Conservation (phyloP, 768 basidiomycete genomes). For the Leucosporidium creatinivorum region DNA sequence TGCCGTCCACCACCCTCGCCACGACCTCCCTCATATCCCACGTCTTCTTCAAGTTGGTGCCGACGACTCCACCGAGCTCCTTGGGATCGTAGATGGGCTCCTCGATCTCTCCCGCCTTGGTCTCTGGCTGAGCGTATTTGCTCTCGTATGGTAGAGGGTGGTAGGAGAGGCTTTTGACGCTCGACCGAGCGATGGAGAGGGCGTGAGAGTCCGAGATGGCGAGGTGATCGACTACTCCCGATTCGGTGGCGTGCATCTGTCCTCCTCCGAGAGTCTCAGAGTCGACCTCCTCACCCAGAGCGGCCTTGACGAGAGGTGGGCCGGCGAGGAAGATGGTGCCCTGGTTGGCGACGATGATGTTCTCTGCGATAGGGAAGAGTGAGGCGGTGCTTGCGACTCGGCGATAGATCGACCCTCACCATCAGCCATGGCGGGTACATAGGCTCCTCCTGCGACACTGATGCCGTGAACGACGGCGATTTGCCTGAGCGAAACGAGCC, state of each 20-base stretch:
- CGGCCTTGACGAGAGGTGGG: conserved; percentile 88
- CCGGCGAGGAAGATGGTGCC: conserved; percentile 91
- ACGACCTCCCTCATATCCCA: conserved; percentile 95
- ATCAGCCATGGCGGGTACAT: conserved; percentile 90
- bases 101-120: conserved; percentile 46
- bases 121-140: background rate
- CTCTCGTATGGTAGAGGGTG: background rate
- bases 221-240: conserved; percentile 74
- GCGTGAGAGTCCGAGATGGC: conserved; percentile 80
- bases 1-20: conserved; percentile 82
- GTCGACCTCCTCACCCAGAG: conserved; percentile 85
- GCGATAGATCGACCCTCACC: conserved; percentile 43
- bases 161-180: conserved; percentile 51
- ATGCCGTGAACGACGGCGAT: conserved; percentile 91
- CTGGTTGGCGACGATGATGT: conserved; percentile 81
- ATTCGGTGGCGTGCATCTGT: conserved; percentile 77
- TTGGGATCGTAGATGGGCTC: conserved; percentile 68
- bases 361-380: conserved; percentile 39
- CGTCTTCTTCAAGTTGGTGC: conserved; percentile 74
- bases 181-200: conserved; percentile 64
- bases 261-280: conserved; percentile 88
- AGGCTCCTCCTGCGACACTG: conserved; percentile 65
- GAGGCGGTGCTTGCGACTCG: too few species aligned
- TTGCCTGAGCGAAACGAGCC: conserved; percentile 44
- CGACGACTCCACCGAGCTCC: conserved; percentile 85